A percentile compares a stretch with the other conserved stretches of the same genome.
Evolutionary conservation across 2,329 filamentous ascomycete species (phyloP).

Genomic region (Ophiognomonia clavigignenti-juglandacearum): DNA sequence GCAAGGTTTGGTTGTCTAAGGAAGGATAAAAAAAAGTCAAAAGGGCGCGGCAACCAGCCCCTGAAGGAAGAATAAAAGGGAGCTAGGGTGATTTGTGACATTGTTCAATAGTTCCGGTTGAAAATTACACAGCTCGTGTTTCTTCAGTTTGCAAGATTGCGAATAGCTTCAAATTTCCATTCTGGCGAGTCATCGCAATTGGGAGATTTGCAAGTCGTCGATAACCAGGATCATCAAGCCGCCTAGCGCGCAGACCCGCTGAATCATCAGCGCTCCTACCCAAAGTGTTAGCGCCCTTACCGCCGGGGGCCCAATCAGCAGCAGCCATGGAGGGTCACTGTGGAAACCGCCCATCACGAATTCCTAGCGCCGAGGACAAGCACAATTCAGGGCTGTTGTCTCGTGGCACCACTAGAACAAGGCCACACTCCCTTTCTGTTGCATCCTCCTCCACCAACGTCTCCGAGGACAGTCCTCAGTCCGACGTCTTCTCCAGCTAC

Average conservation of each 20-base stretch:
- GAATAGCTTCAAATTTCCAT: neutral
- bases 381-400: neutral
- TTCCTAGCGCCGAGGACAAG: neutral
- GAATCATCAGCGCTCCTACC: neutral
- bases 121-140: neutral
- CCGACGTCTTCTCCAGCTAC: slow-evolving; percentile 21
- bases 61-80: neutral
- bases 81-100: neutral
- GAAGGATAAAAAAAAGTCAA: neutral
- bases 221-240: no score
- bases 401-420: neutral
- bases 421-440: slow-evolving; percentile 13
- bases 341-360: neutral
- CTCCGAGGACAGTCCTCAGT: slow-evolving; percentile 22
- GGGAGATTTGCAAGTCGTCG: neutral
- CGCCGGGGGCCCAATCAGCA: no score
- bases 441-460: slow-evolving; percentile 20
- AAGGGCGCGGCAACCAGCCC: neutral
- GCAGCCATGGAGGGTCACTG: neutral
- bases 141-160: neutral
- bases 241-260: no score
- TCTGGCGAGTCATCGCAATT: neutral
- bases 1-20: neutral
- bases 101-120: neutral
- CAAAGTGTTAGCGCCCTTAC: neutral